Base-by-base conservation (phyloP, 139 green algal genomes). In the Chlamydomonas asymmetrica region DNA sequence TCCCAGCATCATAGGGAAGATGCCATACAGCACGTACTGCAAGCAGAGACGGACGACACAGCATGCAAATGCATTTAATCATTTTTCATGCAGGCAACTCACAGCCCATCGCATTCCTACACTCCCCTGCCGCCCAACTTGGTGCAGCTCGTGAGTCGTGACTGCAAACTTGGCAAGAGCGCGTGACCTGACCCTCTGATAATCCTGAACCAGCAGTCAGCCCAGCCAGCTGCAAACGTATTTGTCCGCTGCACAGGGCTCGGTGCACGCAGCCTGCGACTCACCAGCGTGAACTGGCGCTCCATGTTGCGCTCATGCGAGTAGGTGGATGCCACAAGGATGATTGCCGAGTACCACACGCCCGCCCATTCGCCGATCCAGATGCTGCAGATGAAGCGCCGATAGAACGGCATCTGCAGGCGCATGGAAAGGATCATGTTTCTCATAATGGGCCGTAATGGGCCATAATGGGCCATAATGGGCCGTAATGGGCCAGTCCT, bases 21-120 rank as follows among this genome's bases (percentile, higher is more conserved):
- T 35, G 63, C 77, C 77, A 29, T 79, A 78, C 39, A 83, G 41
- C 35, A 83, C 77, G 8, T 59, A 39, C 77, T 83, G 77, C 45
- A 68, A 40, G 29, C 8, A 45, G 7, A 41, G 29, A 43, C 29
- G 27, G 23, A 2, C 8, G 5, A 64, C 27, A 31, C 8, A 27
- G 29, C 57, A 64, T 16, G 45, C 18, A 52, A 52, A 52, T 16
- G 45, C 13, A 16, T 16, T 52, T 13, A 10, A 52, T 16, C 13
- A 52, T 25, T 52, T 13, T 25, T 16, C 45, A 52, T 52, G 45
- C 45, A 16, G 13, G 45, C 45, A 10, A 10, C 45, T 25, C 13
- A 25, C 45, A 52, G 13, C 45, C 13, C 13, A 10, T 52, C 45
- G n/a, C n/a, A n/a, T n/a, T n/a, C n/a, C n/a, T n/a, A n/a, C n/a